phyloP scores from a whole-genome alignment of 495 filamentous ascomycete genomes.

The Daldinia vernicosa region DNA sequence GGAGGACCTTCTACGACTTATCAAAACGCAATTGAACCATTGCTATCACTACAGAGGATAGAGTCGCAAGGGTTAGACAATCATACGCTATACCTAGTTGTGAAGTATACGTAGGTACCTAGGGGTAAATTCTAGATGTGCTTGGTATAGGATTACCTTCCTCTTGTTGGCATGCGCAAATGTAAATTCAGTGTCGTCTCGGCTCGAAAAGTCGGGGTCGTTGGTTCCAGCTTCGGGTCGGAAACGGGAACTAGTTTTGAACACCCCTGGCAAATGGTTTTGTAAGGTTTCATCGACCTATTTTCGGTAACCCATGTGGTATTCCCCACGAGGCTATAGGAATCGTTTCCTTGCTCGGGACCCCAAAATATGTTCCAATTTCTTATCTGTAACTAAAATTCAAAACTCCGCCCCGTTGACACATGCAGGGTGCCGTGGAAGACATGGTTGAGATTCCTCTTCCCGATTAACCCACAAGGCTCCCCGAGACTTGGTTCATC shows the following conservation, averaged over 20 bases:
- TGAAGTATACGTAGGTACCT: neutral
- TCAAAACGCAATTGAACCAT: neutral
- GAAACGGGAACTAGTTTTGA: constrained; percentile 31
- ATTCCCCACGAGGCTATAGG: constrained; percentile 28
- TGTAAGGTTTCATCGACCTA: constrained; percentile 27
- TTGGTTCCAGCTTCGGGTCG: constrained; percentile 11
- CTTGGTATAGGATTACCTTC: neutral
- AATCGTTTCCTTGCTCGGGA: constrained; percentile 24
- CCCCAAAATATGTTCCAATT: constrained; percentile 24
- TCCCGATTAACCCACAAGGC: constrained; percentile 1
- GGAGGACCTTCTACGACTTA: neutral
- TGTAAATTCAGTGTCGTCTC: neutral
- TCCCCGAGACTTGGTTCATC: neutral
- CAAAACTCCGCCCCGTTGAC: constrained; percentile 24
- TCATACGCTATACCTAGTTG: neutral
- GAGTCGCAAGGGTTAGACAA: neutral
- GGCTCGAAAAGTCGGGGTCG: neutral
- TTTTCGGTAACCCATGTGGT: constrained; percentile 25
- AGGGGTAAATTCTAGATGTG: neutral
- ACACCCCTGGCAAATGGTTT: constrained; percentile 21
- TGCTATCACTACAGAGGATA: neutral
- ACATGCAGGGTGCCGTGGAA: constrained; percentile 28
- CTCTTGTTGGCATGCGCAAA: neutral
- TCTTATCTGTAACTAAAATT: constrained; percentile 10
- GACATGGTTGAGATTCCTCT: constrained; percentile 19